Percentiles rank a stretch among this genome's conserved stretches.
These are phyloP conservation scores for Ceratobasidium sp. DNA, from an alignment of 1,284 basidiomycete species.

Conservation along the genomic window DNA sequence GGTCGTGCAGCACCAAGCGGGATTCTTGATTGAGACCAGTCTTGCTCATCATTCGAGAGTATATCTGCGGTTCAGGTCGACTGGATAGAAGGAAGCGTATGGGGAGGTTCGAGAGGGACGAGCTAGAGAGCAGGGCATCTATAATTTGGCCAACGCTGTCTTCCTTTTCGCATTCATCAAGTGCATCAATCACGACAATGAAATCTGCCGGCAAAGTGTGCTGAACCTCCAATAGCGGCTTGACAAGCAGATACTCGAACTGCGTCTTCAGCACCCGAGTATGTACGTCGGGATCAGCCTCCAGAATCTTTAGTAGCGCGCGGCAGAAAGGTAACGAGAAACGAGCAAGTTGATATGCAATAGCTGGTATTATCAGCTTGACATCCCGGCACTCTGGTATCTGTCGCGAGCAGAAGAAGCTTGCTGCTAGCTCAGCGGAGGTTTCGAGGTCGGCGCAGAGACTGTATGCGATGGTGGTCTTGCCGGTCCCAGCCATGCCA, in stretches of 20 bases:
- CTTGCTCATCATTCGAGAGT: not conserved
- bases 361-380: not conserved
- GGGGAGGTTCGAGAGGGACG: not conserved
- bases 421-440: no score
- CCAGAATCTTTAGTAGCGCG: not conserved
- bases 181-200: not conserved
- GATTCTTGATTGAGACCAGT: no score
- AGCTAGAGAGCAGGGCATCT: not conserved
- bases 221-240: not conserved
- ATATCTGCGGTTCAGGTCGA: not conserved
- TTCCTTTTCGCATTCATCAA: constrained; percentile 7
- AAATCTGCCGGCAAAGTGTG: not conserved
- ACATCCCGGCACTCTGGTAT: no score
- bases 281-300: not conserved
- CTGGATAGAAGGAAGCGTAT: not conserved
- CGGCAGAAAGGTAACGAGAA: not conserved
- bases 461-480: no score
- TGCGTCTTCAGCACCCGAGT: no score
- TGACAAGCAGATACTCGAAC: not conserved
- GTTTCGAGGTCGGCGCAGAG: no score
- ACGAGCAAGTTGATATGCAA: not conserved
- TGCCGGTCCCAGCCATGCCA: no score
- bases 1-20: no score
- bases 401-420: no score
- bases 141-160: not conserved